Conservation (phyloP, 352 stramenopile species). For the Pythium oligandrum region DNA sequence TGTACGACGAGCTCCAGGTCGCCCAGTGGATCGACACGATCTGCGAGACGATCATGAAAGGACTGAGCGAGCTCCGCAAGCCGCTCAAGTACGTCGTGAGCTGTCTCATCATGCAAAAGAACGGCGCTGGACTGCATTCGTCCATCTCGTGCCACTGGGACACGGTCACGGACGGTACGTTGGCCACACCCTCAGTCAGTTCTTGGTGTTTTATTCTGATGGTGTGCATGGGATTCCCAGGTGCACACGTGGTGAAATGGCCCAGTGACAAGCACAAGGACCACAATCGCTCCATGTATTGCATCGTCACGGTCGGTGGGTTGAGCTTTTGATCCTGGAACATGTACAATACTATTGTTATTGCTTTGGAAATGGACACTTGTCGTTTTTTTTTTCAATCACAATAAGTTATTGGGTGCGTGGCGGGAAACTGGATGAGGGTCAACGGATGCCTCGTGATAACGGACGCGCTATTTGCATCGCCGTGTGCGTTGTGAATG, state of each 20-base stretch:
- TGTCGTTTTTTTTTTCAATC: no score
- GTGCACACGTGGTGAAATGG: constrained; percentile 83
- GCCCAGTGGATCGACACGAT: constrained; percentile 89
- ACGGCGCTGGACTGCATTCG: constrained; percentile 87
- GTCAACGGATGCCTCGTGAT: no score
- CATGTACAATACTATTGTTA: no score
- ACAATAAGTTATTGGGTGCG: no score
- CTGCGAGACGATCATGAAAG: constrained; percentile 86
- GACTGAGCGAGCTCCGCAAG: constrained; percentile 83
- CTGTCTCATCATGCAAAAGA: constrained; percentile 93
- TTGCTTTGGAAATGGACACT: no score
- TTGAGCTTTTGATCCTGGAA: constrained; percentile 56
- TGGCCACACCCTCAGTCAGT: constrained; percentile 1
- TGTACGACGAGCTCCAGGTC: constrained; percentile 85
- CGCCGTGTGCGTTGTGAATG: no score
- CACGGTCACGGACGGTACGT: constrained; percentile 81
- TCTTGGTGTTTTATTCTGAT: background rate
- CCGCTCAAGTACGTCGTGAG: constrained; percentile 93
- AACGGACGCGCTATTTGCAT: background rate
- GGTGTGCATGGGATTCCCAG: constrained; percentile 16
- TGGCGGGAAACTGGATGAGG: no score
- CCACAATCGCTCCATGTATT: constrained; percentile 88
- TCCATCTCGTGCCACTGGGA: constrained; percentile 90
- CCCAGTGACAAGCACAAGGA: constrained; percentile 89
- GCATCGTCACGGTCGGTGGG: constrained; percentile 82